Conservation (phyloP, 139 green algal species). For the Coelastrella sp. region DNA sequence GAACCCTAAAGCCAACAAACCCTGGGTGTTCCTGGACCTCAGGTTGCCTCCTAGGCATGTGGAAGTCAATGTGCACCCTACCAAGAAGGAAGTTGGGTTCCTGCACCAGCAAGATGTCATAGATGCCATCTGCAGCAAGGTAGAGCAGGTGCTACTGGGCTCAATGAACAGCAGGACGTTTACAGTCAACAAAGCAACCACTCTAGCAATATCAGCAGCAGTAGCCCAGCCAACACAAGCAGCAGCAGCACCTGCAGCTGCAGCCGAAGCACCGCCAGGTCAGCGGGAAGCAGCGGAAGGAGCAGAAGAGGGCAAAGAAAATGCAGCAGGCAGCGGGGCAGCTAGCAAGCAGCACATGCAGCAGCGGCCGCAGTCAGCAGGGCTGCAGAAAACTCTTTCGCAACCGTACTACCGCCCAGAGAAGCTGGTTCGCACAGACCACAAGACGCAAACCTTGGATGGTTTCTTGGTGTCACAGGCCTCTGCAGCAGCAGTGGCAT, state of each 20-base stretch:
- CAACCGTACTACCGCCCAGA: constrained; percentile 61
- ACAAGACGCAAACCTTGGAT: constrained; percentile 74
- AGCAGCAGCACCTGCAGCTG: constrained; percentile 6
- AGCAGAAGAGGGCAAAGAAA: constrained; percentile 41
- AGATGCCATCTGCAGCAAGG: constrained; percentile 52
- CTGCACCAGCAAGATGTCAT: constrained; percentile 76
- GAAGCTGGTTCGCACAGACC: constrained; percentile 70
- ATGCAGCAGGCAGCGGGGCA: not conserved
- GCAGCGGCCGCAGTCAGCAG: not conserved
- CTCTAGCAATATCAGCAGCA: constrained; percentile 24
- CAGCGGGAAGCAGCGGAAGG: not conserved
- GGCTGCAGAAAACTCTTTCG: not conserved
- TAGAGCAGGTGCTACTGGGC: constrained; percentile 79
- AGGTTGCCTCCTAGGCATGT: constrained; percentile 88
- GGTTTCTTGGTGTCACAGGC: constrained; percentile 65
- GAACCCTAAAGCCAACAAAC: constrained; percentile 78
- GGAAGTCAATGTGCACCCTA: constrained; percentile 98
- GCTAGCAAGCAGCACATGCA: not conserved
- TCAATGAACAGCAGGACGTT: constrained; percentile 82
- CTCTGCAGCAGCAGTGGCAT: constrained; percentile 41
- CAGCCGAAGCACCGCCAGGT: not conserved
- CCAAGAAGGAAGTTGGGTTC: constrained; percentile 95
- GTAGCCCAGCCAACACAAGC: not conserved
- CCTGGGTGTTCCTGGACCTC: constrained; percentile 93
- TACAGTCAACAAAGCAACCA: constrained; percentile 34